Conservation (phyloP, 2,329 filamentous ascomycete species). For the Alternaria triticina region DNA sequence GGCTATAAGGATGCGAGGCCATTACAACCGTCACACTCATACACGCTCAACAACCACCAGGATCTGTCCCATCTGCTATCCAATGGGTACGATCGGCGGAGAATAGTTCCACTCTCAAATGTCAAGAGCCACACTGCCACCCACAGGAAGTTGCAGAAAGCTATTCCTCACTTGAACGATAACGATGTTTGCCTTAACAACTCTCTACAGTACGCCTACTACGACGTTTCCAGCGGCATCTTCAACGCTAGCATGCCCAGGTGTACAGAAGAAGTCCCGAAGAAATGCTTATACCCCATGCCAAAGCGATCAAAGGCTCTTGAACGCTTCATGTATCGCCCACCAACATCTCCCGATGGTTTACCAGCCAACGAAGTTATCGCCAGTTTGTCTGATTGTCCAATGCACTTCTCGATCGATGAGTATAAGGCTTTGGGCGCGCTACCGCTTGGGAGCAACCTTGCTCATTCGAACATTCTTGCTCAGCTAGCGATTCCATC, state of each 20-base stretch:
- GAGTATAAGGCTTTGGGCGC: constrained; percentile 63
- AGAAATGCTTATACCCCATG: constrained; percentile 53
- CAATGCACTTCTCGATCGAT: constrained; percentile 55
- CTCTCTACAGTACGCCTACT: constrained; percentile 50
- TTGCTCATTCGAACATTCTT: constrained; percentile 32
- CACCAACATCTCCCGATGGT: constrained; percentile 31
- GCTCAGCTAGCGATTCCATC: constrained; percentile 47
- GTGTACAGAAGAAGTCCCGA: constrained; percentile 21
- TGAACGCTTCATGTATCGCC: constrained; percentile 52
- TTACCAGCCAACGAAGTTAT: constrained; percentile 58
- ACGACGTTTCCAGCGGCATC: constrained; percentile 22
- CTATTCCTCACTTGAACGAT: constrained; percentile 34
- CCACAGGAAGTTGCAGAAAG: constrained; percentile 39
- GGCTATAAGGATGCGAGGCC: background rate
- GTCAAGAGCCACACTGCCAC: constrained; percentile 47
- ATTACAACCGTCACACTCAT: background rate
- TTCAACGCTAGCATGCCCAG: constrained; percentile 21
- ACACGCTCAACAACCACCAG: constrained; percentile 21
- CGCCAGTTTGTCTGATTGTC: constrained; percentile 49
- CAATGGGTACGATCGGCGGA: constrained; percentile 6
- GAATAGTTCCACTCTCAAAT: constrained; percentile 46
- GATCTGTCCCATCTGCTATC: constrained; percentile 9
- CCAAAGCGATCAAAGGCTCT: constrained; percentile 41
- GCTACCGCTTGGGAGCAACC: constrained; percentile 55
- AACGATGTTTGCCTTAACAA: constrained; percentile 55